These are phyloP conservation scores for Apiospora phragmitis DNA, from an alignment of 2,329 filamentous ascomycete genomes.

Conservation along the genomic window DNA sequence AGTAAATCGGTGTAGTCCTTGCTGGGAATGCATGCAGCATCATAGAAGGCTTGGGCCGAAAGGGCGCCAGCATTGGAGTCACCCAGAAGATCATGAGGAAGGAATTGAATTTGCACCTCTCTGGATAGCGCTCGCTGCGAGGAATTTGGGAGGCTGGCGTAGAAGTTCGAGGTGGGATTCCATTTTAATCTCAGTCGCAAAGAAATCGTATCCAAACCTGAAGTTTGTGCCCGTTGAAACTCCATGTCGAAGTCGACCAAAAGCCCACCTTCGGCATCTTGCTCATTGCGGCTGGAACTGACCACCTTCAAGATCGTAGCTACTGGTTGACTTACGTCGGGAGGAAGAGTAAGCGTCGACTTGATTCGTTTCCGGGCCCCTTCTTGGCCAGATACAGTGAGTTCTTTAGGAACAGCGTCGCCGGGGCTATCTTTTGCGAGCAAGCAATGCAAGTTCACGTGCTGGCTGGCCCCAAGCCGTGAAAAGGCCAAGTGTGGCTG, in stretches of 20 bases:
- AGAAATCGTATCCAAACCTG: conserved; percentile 28
- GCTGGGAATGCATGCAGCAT: conserved; percentile 63
- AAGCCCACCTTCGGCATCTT: conserved; percentile 25
- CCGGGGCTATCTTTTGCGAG: neutral
- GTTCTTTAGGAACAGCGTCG: neutral
- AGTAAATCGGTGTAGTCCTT: conserved; percentile 39
- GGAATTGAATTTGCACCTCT: conserved; percentile 38
- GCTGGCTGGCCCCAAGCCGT: conserved; percentile 4
- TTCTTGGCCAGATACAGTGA: conserved; percentile 3
- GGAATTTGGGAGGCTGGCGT: conserved; percentile 28
- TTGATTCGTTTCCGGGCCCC: neutral
- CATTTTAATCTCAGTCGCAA: conserved; percentile 41
- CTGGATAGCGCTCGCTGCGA: conserved; percentile 35
- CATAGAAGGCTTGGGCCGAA: conserved; percentile 64
- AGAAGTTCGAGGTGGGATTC: conserved; percentile 40
- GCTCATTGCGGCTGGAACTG: conserved; percentile 7
- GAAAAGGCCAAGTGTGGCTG: conserved; percentile 5
- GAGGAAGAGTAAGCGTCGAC: neutral
- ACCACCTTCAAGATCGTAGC: conserved; percentile 12
- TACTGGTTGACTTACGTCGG: neutral
- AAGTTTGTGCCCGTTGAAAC: conserved; percentile 28
- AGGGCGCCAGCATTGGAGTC: conserved; percentile 27
- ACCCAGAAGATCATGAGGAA: conserved; percentile 17
- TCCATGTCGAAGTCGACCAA: conserved; percentile 35
- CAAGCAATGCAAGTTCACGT: neutral